A percentile compares a stretch with the other conserved stretches of the same genome.
phyloP scores from a whole-genome alignment of 805 yeast genomes.

The Metschnikowia vanudenii region DNA sequence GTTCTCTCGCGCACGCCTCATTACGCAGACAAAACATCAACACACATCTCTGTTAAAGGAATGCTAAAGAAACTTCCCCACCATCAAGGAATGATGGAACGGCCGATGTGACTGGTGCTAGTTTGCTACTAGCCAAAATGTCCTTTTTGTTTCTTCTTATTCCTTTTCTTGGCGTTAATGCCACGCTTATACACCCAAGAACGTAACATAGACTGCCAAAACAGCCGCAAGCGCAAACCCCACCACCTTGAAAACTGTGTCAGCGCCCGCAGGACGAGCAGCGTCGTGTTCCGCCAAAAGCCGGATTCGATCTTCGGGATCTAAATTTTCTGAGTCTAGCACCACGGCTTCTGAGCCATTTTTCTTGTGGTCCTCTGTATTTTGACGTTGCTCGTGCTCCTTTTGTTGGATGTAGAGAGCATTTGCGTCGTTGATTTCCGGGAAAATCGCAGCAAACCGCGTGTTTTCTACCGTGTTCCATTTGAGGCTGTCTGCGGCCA shows the following conservation, averaged over 20 bases:
- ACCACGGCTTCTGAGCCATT: constrained; percentile 9
- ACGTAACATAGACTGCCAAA: constrained; percentile 27
- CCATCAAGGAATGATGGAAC: no score
- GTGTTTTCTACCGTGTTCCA: constrained; percentile 59
- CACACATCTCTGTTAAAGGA: no score
- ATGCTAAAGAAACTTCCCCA: no score
- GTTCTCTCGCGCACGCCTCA: no score
- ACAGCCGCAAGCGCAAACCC: constrained; percentile 35
- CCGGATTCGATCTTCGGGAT: constrained; percentile 68
- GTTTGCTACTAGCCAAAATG: no score
- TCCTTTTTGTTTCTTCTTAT: no score
- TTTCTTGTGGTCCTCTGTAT: constrained; percentile 5
- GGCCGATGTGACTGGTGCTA: no score
- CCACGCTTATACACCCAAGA: constrained; percentile 4
- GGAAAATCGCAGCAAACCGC: constrained; percentile 62
- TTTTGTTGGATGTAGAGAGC: constrained; percentile 27
- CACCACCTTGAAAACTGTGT: constrained; percentile 22
- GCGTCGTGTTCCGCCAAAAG: constrained; percentile 20
- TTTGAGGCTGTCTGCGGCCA: constrained; percentile 58
- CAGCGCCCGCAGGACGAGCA: constrained; percentile 3
- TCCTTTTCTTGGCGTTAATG: no score
- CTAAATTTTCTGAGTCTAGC: constrained; percentile 42
- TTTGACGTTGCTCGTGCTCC: constrained; percentile 18
- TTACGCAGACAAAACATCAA: no score
- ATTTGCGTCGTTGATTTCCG: constrained; percentile 58